These are phyloP conservation scores for Xylariaceae sp. DNA, from an alignment of 2,329 filamentous ascomycete species.

Conservation along the genomic window DNA sequence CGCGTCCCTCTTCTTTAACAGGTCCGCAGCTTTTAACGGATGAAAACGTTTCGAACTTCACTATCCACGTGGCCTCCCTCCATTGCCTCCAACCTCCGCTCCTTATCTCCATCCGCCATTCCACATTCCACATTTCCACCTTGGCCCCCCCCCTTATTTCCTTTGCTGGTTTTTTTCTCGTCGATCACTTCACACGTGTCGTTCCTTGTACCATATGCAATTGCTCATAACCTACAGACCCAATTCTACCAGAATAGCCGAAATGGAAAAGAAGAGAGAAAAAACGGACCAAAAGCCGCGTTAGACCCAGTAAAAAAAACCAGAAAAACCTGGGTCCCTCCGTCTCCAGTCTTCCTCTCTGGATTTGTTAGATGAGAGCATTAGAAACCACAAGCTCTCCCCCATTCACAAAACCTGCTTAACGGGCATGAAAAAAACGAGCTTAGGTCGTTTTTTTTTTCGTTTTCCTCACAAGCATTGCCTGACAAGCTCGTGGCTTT, in stretches of 20 bases:
- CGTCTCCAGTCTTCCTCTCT: not conserved
- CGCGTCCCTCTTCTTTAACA: not conserved
- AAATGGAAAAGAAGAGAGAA: not conserved
- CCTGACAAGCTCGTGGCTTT: conserved; percentile 9
- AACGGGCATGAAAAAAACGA: conserved; percentile 5
- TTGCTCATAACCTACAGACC: conserved; percentile 3
- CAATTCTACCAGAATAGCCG: conserved; percentile 9
- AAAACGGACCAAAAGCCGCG: too few species aligned
- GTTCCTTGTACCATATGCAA: conserved; percentile 1
- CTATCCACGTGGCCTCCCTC: not conserved
- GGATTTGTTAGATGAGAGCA: not conserved
- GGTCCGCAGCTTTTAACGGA: not conserved
- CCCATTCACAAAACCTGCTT: conserved; percentile 4
- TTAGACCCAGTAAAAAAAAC: not conserved
- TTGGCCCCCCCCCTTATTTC: not conserved
- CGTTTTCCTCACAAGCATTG: not conserved
- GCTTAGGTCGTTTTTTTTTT: not conserved
- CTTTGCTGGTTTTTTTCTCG: not conserved
- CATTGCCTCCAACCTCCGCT: not conserved
- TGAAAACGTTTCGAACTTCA: not conserved
- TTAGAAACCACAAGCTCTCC: not conserved
- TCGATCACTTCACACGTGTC: not conserved
- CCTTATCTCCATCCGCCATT: not conserved
- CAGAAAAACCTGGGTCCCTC: not conserved
- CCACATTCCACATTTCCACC: too few species aligned